These are phyloP conservation scores for Lichtheimia ramosa DNA, from an alignment of 371 early-diverging fungal species.

Conservation along the genomic window DNA sequence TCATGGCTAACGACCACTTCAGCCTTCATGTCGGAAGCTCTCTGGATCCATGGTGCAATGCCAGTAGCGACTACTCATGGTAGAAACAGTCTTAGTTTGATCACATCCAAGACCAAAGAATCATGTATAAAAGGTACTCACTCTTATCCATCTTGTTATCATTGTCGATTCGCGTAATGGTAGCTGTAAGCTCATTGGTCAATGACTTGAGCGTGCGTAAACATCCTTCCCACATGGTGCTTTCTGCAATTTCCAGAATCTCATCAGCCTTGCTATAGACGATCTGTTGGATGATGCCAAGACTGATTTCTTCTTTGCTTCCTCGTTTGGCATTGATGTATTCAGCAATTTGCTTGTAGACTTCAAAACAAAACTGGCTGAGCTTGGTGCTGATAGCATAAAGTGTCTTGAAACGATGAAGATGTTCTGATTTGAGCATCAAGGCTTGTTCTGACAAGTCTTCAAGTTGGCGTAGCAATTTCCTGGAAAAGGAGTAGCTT, in stretches of 20 bases:
- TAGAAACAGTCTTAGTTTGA: background rate
- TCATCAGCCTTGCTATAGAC: conserved; percentile 53
- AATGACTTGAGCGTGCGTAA: conserved; percentile 52
- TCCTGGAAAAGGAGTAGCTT: conserved; percentile 35
- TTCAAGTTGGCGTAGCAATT: conserved; percentile 65
- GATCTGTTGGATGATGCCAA: conserved; percentile 49
- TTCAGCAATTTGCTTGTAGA: conserved; percentile 25
- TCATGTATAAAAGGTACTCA: conserved; percentile 16
- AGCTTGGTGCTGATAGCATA: conserved; percentile 53
- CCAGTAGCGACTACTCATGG: conserved; percentile 42
- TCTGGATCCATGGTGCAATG: conserved; percentile 78
- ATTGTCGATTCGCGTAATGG: conserved; percentile 43
- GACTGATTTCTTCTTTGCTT: conserved; percentile 44
- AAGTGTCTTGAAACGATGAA: conserved; percentile 53
- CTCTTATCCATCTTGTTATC: conserved; percentile 52
- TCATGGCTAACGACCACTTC: conserved; percentile 78
- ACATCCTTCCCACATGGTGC: conserved; percentile 65
- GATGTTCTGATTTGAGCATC: conserved; percentile 50
- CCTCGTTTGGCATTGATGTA: conserved; percentile 44
- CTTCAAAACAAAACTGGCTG: conserved; percentile 48
- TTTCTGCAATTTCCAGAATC: conserved; percentile 55
- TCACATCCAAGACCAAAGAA: background rate
- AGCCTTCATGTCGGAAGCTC: conserved; percentile 78
- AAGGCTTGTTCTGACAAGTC: conserved; percentile 61
- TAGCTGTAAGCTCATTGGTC: conserved; percentile 43